Base-by-base conservation (phyloP, 2,329 filamentous ascomycete genomes). In the Camptophora hylomeconis region DNA sequence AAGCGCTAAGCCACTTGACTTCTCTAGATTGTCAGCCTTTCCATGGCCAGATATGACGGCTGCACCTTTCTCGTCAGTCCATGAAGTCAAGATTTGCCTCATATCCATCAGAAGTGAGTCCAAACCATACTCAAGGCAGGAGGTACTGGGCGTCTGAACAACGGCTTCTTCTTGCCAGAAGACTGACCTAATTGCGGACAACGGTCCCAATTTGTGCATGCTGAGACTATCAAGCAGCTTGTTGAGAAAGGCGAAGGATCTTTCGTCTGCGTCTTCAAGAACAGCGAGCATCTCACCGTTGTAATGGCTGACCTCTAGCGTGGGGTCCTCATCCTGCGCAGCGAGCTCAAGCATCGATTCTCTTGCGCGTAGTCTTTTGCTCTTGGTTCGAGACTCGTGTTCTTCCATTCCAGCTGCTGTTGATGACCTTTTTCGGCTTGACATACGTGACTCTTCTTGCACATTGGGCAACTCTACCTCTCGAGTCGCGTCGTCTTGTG, bases 331-430 rank as follows among this genome's bases (percentile, higher is more conserved):
- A 4, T 54, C 51, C 17, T 60, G 60, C 7, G 53, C 46, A 10
- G 51, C 46, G 16, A 50, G 48, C 17, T 70, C 67, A 5, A 56
- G 58, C 27, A 65, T 56, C 6, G 67, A 67, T 38, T 74, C 71
- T 36, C 72, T 61, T 17, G 69, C 68, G 29, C 70, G 64, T 11
- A 72, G 64, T 19, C 72, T 62, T 43, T 72, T 71, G 46, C 71
- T 75, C 42, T 71, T 70, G 8, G 57, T 54, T 26, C 72, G 61
- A 12, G 63, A 61, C 27, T 65, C 65, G 8, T 58, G 60, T 28
- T 75, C 72, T 2, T 70, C 61, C 16, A 73, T 57, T 7, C 66
- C 68, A 26, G 69, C 66, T 12, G 65, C 68, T 28, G 72, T 67
- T 9, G 67, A 69, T 3, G 71, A 75, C 32, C 72, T 58, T 48